Base-by-base conservation (phyloP, 192 early-diverging fungal species). In the Coemansia sp. region DNA sequence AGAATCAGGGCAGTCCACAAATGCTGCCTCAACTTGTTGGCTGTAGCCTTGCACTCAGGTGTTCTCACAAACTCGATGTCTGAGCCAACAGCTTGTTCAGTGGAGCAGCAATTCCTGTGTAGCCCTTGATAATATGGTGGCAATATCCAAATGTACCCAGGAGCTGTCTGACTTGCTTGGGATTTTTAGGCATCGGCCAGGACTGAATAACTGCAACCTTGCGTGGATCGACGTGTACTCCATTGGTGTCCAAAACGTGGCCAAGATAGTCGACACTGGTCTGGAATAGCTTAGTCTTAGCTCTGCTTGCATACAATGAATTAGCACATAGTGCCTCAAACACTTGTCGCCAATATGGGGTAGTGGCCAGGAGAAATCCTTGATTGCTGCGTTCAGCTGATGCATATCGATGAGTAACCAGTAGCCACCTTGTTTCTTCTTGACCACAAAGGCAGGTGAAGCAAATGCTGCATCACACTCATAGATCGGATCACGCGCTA, bases 391-490 rank as follows among this genome's bases (percentile, higher is more conserved):
- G 18, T 62, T 62, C 15, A 62, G 4, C 20, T 38, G 36, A 3
- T 16, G 33, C 61, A 62, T 62, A 38, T 62, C 61, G 10, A 62
- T 36, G 5, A 39, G 61, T 8, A 62, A n/a, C n/a, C n/a, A n/a
- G n/a, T n/a, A n/a, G n/a, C n/a, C n/a, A n/a, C n/a, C n/a, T n/a
- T n/a, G n/a, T n/a, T n/a, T n/a, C n/a, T n/a, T n/a, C n/a, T n/a
- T n/a, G n/a, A n/a, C n/a, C n/a, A n/a, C n/a, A n/a, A n/a, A n/a
- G n/a, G n/a, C n/a, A n/a, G n/a, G n/a, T n/a, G n/a, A n/a, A n/a
- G n/a, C n/a, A n/a, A n/a, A n/a, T n/a, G n/a, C n/a, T n/a, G n/a
- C n/a, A n/a, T n/a, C n/a, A n/a, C n/a, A n/a, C n/a, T n/a, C n/a
- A n/a, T n/a, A n/a, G n/a, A n/a, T n/a, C n/a, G n/a, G n/a, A n/a